phyloP scores from a whole-genome alignment of 768 basidiomycete species.

The Suillus weaverae region DNA sequence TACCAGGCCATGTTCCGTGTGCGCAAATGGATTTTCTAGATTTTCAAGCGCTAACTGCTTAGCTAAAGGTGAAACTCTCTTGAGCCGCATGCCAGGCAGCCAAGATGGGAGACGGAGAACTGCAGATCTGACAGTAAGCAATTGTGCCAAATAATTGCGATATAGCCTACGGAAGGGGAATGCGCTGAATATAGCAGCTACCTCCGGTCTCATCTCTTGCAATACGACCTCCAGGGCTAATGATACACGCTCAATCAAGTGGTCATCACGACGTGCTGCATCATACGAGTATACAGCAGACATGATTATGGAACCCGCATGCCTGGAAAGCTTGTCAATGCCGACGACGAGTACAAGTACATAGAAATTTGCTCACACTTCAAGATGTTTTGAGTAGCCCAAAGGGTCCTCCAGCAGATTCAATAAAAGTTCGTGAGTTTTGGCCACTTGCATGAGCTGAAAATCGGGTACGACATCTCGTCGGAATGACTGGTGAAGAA shows the following conservation, averaged over 20 bases:
- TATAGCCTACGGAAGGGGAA: conserved; percentile 8
- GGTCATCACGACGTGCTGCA: not conserved
- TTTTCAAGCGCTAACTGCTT: not conserved
- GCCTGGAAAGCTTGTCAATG: not conserved
- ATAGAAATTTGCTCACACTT: not conserved
- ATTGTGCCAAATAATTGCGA: not conserved
- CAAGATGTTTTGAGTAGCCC: conserved; percentile 2
- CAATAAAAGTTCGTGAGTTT: conserved; percentile 1
- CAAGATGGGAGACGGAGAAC: conserved; percentile 9
- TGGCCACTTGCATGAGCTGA: conserved; percentile 6
- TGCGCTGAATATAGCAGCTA: conserved; percentile 6
- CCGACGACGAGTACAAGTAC: not conserved
- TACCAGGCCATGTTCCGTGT: not conserved
- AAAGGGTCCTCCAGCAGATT: conserved; percentile 2
- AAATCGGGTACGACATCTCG: conserved; percentile 1
- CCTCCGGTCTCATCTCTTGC: not conserved
- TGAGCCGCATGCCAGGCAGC: conserved; percentile 9
- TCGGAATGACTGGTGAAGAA: conserved; percentile 15
- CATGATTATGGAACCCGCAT: conserved; percentile 5
- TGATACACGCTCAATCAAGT: not conserved
- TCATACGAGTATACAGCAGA: conserved; percentile 10
- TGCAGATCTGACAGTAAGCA: not conserved
- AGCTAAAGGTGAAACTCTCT: not conserved
- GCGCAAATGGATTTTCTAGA: conserved; percentile 5
- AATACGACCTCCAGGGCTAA: not conserved